Percentiles rank a stretch among this genome's conserved stretches.
These are phyloP conservation scores for Blastocystis sp. DNA, from an alignment of 352 stramenopile genomes.

Conservation along the genomic window DNA sequence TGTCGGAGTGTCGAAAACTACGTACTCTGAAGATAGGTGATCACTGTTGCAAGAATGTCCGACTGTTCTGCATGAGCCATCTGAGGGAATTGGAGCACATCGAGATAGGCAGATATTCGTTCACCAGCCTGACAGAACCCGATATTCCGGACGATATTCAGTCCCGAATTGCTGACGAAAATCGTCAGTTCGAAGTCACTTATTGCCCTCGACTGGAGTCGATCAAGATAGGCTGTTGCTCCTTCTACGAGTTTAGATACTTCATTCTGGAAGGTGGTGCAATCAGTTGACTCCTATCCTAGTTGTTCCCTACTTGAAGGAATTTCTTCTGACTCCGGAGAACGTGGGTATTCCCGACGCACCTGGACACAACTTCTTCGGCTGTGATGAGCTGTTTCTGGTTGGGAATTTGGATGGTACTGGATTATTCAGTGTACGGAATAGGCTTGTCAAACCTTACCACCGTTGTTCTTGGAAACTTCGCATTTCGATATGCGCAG, in stretches of 20 bases:
- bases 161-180: neutral
- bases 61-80: neutral
- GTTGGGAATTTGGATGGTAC: neutral
- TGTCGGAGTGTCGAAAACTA: conserved; percentile 10
- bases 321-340: neutral
- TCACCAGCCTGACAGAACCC: neutral
- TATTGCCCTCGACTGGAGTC: neutral
- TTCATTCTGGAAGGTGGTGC: neutral
- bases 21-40: neutral
- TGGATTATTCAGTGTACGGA: neutral
- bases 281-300: neutral
- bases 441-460: neutral
- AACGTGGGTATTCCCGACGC: neutral
- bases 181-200: neutral
- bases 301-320: neutral
- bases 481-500: neutral
- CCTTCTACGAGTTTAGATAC: neutral
- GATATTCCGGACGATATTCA: neutral
- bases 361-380: conserved; percentile 4
- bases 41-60: neutral
- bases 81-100: neutral
- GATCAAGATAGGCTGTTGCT: neutral
- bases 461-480: neutral
- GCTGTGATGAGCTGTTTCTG: neutral
- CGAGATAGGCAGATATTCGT: conserved; percentile 6